These are phyloP conservation scores for Medicago ruthenica DNA, from an alignment of 306 rosid genomes.

Conservation along the genomic window DNA sequence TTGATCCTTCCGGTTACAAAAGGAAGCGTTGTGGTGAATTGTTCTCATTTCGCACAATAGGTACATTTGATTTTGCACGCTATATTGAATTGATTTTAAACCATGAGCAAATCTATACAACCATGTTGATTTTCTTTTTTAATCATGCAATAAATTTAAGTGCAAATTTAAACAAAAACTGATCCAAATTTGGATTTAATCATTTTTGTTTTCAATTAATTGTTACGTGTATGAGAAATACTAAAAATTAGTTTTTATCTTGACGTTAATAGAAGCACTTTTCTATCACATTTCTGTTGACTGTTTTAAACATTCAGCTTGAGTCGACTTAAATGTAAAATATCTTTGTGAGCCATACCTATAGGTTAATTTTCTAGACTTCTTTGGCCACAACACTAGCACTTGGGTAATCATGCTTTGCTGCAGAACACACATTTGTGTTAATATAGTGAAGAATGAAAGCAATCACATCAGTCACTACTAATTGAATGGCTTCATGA, in stretches of 20 bases:
- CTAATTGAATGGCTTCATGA: slow-evolving; percentile 10
- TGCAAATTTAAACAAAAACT: too few relatives aligned
- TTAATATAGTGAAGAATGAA: slow-evolving; percentile 10
- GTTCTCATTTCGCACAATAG: too few relatives aligned
- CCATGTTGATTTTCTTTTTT: too few relatives aligned
- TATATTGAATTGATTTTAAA: too few relatives aligned
- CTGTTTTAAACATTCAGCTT: not conserved
- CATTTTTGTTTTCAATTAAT: too few relatives aligned
- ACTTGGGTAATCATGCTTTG: not conserved
- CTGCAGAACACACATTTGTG: not conserved
- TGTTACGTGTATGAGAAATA: too few relatives aligned
- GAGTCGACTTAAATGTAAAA: not conserved
- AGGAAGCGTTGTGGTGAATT: too few relatives aligned
- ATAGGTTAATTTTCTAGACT: not conserved
- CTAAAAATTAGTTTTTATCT: not conserved
- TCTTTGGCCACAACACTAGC: not conserved
- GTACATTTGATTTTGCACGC: too few relatives aligned
- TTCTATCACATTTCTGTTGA: not conserved
- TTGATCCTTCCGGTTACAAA: too few relatives aligned
- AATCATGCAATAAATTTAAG: too few relatives aligned
- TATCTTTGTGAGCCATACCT: not conserved
- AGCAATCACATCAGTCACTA: not conserved
- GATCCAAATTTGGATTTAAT: too few relatives aligned
- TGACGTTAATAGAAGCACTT: not conserved
- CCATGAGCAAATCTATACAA: too few relatives aligned